A percentile compares a stretch with the other conserved stretches of the same genome.
phyloP scores from a whole-genome alignment of 495 filamentous ascomycete genomes.

The Podospora comata region DNA sequence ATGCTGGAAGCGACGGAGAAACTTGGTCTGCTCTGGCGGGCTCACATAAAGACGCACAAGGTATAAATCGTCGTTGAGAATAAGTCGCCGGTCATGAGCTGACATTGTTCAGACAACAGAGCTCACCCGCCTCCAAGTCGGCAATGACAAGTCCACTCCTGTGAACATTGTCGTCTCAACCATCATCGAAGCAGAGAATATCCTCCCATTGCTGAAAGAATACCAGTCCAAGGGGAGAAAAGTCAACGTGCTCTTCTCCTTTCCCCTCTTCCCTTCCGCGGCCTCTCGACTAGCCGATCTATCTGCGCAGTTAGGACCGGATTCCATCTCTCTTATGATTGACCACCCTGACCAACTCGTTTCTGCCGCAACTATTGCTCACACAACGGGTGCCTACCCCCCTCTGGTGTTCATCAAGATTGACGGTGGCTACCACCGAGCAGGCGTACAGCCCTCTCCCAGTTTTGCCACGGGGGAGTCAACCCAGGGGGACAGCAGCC shows the following conservation, averaged over 20 bases:
- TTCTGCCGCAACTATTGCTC: slow-evolving; percentile 39
- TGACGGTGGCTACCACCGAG: slow-evolving; percentile 73
- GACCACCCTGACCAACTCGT: slow-evolving; percentile 66
- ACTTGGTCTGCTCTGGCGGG: slow-evolving; percentile 66
- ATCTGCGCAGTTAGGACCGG: slow-evolving; percentile 47
- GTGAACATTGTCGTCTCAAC: slow-evolving; percentile 78
- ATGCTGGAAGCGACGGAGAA: slow-evolving; percentile 64
- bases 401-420: slow-evolving; percentile 70
- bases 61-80: slow-evolving; percentile 34
- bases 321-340: slow-evolving; percentile 62
- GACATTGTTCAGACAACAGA: slow-evolving; percentile 53
- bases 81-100: slow-evolving; percentile 1
- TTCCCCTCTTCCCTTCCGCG: slow-evolving; percentile 65
- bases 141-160: slow-evolving; percentile 43
- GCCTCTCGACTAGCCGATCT: slow-evolving; percentile 55
- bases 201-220: slow-evolving; percentile 60
- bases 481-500: background rate
- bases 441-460: slow-evolving; percentile 57
- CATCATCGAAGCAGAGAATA: slow-evolving; percentile 67
- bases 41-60: slow-evolving; percentile 88
- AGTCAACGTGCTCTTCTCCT: slow-evolving; percentile 70
- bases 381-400: slow-evolving; percentile 36
- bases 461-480: slow-evolving; percentile 35
- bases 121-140: slow-evolving; percentile 71
- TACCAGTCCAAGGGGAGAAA: slow-evolving; percentile 47